Evolutionary conservation across 2,329 filamentous ascomycete species (phyloP).

Genomic region (Exutisphaerella laricina): DNA sequence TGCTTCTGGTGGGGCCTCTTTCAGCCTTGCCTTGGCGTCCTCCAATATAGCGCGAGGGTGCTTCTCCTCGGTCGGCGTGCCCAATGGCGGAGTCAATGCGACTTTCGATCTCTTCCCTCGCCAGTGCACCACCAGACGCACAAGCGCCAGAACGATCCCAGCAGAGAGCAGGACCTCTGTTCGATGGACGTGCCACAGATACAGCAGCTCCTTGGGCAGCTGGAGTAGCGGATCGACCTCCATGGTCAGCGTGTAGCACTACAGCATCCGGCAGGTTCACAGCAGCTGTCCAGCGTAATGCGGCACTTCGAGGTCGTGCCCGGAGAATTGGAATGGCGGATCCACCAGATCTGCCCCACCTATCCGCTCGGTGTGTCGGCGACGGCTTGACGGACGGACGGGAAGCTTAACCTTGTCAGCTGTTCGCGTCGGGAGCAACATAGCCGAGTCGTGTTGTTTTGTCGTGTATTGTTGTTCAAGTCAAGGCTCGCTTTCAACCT

Average conservation of each 20-base stretch:
- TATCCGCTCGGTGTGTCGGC: too few relatives aligned
- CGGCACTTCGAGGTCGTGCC: too few relatives aligned
- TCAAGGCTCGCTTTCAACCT: too few relatives aligned
- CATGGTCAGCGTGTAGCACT: conserved; percentile 14
- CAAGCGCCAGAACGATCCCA: conserved; percentile 26
- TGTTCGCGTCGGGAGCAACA: too few relatives aligned
- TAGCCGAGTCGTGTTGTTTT: too few relatives aligned
- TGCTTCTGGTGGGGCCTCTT: neutral
- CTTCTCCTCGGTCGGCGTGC: conserved; percentile 22
- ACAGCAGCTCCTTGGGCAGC: conserved; percentile 28
- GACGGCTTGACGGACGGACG: too few relatives aligned
- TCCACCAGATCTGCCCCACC: too few relatives aligned
- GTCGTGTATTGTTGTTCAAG: too few relatives aligned
- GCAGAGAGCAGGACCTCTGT: conserved; percentile 28
- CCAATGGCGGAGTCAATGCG: conserved; percentile 21
- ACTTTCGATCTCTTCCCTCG: conserved; percentile 20
- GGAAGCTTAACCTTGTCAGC: too few relatives aligned
- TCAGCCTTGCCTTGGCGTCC: neutral
- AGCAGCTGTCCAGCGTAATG: too few relatives aligned
- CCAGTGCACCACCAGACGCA: conserved; percentile 26
- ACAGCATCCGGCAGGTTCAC: too few relatives aligned
- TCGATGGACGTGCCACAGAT: conserved; percentile 31
- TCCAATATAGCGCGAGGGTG: neutral
- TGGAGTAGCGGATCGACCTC: conserved; percentile 13
- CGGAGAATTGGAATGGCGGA: too few relatives aligned